A percentile compares a stretch with the other conserved stretches of the same genome.
Conservation (phyloP, 495 filamentous ascomycete species). For the Cryomyces minteri region DNA sequence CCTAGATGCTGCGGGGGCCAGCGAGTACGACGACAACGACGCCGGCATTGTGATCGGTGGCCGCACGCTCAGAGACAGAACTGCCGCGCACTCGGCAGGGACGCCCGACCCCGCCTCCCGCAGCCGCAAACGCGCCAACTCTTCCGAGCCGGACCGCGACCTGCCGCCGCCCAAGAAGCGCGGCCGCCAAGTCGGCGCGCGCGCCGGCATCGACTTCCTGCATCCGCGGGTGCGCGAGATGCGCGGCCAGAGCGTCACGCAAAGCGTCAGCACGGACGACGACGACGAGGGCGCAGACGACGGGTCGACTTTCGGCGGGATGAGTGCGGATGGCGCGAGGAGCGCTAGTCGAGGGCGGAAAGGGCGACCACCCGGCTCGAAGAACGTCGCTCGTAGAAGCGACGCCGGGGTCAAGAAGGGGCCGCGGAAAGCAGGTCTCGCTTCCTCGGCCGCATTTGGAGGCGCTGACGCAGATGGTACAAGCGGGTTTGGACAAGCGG, state of each 20-base stretch:
- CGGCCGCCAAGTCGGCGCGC: background rate
- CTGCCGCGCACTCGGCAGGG: too few species aligned
- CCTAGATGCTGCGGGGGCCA: constrained; percentile 2
- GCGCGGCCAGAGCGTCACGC: constrained; percentile 13
- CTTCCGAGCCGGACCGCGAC: background rate
- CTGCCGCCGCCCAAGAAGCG: background rate
- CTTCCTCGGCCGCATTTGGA: too few species aligned
- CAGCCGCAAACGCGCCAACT: constrained; percentile 4
- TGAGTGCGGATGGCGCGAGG: background rate
- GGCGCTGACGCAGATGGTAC: too few species aligned
- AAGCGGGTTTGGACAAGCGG: too few species aligned
- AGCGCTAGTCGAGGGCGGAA: constrained; percentile 3
- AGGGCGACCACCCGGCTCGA: constrained; percentile 19
- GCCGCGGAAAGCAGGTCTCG: constrained; percentile 7
- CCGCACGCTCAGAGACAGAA: too few species aligned
- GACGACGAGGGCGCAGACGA: constrained; percentile 1
- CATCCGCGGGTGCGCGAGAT: constrained; percentile 14
- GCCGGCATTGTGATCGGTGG: background rate
- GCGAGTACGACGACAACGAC: constrained; percentile 3
- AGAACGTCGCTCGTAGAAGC: constrained; percentile 13
- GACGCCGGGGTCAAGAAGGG: constrained; percentile 23
- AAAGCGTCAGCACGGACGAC: constrained; percentile 11
- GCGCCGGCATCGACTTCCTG: background rate
- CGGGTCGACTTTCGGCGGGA: background rate
- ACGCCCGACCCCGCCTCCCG: too few species aligned